phyloP scores from a whole-genome alignment of 352 stramenopile species.

The Aphanomyces stellatus region DNA sequence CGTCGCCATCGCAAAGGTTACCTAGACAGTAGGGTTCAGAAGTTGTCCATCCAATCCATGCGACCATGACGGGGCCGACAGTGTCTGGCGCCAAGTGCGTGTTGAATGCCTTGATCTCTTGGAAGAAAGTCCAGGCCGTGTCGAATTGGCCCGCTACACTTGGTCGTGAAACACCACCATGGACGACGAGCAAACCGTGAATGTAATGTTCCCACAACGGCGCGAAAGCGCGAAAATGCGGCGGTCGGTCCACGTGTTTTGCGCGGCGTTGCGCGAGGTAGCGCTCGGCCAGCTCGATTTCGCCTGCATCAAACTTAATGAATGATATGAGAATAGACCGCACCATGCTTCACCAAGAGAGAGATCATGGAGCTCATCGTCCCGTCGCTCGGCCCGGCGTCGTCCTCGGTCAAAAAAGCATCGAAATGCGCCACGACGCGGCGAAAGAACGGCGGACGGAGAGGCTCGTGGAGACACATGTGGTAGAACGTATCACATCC shows the following conservation, averaged over 20 bases:
- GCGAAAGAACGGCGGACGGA: neutral
- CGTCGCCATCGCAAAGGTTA: neutral
- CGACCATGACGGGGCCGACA: slow-evolving; percentile 7
- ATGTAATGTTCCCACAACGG: slow-evolving; percentile 13
- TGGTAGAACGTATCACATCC: slow-evolving; percentile 10
- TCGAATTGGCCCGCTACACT: neutral
- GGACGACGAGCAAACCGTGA: neutral
- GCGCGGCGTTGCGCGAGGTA: neutral
- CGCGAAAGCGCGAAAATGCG: slow-evolving; percentile 5
- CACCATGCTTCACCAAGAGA: neutral
- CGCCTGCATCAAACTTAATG: neutral
- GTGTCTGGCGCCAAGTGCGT: neutral
- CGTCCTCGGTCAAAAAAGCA: neutral
- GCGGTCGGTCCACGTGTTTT: neutral
- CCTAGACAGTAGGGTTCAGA: too few relatives aligned
- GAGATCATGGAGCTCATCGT: neutral
- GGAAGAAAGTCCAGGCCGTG: neutral
- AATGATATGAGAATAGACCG: neutral
- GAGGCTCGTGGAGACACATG: neutral
- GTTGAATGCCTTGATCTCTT: neutral
- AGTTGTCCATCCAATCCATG: too few relatives aligned
- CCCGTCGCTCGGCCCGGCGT: neutral
- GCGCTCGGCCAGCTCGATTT: neutral
- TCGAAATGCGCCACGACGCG: neutral
- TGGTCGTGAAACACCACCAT: neutral